Evolutionary conservation across 805 yeast species (phyloP).

Genomic region (Wickerhamiella bombiphila): DNA sequence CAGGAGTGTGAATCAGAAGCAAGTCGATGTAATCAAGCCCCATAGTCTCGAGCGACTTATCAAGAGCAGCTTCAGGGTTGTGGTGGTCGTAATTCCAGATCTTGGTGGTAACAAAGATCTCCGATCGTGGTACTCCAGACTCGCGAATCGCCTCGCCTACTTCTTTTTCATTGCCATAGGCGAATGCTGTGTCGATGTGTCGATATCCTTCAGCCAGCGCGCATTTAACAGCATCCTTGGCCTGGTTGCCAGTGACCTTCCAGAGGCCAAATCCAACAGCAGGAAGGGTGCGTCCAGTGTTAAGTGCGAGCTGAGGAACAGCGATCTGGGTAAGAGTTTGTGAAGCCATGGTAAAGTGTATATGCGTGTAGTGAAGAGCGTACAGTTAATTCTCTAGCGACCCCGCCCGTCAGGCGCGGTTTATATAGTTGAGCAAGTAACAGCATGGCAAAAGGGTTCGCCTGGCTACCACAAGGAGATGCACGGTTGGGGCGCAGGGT

Average conservation of each 20-base stretch:
- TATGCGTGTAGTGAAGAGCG: not conserved
- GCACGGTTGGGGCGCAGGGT: no score
- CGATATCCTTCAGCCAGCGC: constrained; percentile 58
- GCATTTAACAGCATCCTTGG: constrained; percentile 31
- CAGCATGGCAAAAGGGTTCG: no score
- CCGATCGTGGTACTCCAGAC: constrained; percentile 27
- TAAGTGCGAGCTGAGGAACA: constrained; percentile 6
- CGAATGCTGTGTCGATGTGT: constrained; percentile 61
- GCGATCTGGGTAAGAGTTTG: constrained; percentile 8
- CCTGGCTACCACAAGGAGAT: no score
- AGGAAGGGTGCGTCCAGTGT: constrained; percentile 9
- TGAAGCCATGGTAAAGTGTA: constrained; percentile 2
- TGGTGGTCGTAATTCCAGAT: constrained; percentile 40
- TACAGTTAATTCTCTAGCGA: no score
- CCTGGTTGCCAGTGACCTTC: constrained; percentile 11
- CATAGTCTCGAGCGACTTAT: constrained; percentile 37
- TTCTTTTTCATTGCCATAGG: constrained; percentile 50
- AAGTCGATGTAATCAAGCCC: constrained; percentile 53
- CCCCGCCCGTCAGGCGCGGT: no score
- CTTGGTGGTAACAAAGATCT: constrained; percentile 45
- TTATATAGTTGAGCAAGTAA: no score
- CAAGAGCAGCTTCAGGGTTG: constrained; percentile 43
- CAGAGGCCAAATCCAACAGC: constrained; percentile 12
- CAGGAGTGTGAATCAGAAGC: constrained; percentile 43
- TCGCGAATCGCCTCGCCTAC: constrained; percentile 32